Conservation (phyloP, 2,329 filamentous ascomycete species). For the Clonostachys byssicola region DNA sequence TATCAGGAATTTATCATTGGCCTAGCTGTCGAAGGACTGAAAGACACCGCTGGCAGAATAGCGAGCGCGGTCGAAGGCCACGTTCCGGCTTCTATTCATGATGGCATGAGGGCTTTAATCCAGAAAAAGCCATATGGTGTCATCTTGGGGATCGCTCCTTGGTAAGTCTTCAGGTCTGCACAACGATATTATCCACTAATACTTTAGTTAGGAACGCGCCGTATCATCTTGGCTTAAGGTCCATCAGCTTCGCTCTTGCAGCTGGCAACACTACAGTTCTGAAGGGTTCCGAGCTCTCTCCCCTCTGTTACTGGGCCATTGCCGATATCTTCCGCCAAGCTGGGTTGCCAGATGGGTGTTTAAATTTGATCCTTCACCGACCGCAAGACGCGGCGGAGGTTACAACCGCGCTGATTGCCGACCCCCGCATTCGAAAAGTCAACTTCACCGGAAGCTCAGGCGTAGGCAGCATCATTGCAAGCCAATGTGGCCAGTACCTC, state of each 20-base stretch:
- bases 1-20: conserved; percentile 37
- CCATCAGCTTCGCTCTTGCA: conserved; percentile 63
- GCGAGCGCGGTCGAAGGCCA: conserved; percentile 23
- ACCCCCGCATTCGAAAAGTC: conserved; percentile 69
- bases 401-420: conserved; percentile 63
- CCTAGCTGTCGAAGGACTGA: conserved; percentile 28
- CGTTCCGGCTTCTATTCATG: conserved; percentile 24
- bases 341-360: conserved; percentile 68
- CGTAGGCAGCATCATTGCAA: conserved; percentile 70
- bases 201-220: conserved; percentile 46
- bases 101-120: conserved; percentile 50
- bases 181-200: background rate
- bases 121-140: conserved; percentile 77
- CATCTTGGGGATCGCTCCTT: conserved; percentile 74
- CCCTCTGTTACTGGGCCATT: conserved; percentile 59
- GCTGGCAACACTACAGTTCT: conserved; percentile 74
- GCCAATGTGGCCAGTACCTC: conserved; percentile 64
- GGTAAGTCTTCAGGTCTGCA: conserved; percentile 44
- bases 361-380: conserved; percentile 68
- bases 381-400: conserved; percentile 63
- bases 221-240: conserved; percentile 47
- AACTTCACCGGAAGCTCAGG: conserved; percentile 80
- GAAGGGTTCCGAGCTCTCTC: conserved; percentile 67
- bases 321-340: conserved; percentile 65
- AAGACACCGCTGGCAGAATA: conserved; percentile 38